phyloP scores from a whole-genome alignment of 2,329 filamentous ascomycete species.

The Aureobasidium sp. region DNA sequence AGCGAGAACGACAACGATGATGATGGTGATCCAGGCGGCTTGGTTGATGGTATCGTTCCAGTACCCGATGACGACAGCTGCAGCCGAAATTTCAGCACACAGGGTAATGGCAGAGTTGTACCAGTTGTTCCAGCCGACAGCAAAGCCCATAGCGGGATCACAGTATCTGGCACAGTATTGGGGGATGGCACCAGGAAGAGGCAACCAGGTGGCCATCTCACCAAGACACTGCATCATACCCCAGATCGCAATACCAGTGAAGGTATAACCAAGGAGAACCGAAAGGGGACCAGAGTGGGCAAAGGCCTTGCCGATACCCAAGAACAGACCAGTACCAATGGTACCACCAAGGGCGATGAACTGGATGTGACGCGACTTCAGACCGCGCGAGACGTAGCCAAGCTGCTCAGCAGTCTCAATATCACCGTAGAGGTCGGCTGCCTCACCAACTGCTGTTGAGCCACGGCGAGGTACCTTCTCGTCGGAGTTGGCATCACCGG shows the following conservation, averaged over 20 bases:
- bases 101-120: slow-evolving; percentile 42
- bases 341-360: slow-evolving; percentile 55
- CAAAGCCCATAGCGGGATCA: slow-evolving; percentile 24
- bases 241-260: slow-evolving; percentile 25
- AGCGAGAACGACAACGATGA: slow-evolving; percentile 55
- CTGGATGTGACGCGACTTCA: slow-evolving; percentile 50
- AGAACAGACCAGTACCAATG: slow-evolving; percentile 32
- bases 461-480: slow-evolving; percentile 16
- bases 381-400: slow-evolving; percentile 45
- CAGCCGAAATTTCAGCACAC: slow-evolving; percentile 56
- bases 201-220: slow-evolving; percentile 37
- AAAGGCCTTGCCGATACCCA: slow-evolving; percentile 17
- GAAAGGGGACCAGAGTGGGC: slow-evolving; percentile 16
- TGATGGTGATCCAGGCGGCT: slow-evolving; percentile 47
- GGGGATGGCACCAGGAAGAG: slow-evolving; percentile 25
- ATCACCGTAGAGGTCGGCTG: slow-evolving; percentile 48
- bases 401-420: slow-evolving; percentile 44
- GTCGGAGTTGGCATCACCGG: background rate
- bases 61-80: slow-evolving; percentile 56
- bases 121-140: slow-evolving; percentile 43
- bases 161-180: slow-evolving; percentile 21
- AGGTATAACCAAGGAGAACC: slow-evolving; percentile 16
- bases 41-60: slow-evolving; percentile 38
- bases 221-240: slow-evolving; percentile 38
- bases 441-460: slow-evolving; percentile 34